phyloP scores from a whole-genome alignment of 768 basidiomycete genomes.

The Sistotremastrum niveocremeum region DNA sequence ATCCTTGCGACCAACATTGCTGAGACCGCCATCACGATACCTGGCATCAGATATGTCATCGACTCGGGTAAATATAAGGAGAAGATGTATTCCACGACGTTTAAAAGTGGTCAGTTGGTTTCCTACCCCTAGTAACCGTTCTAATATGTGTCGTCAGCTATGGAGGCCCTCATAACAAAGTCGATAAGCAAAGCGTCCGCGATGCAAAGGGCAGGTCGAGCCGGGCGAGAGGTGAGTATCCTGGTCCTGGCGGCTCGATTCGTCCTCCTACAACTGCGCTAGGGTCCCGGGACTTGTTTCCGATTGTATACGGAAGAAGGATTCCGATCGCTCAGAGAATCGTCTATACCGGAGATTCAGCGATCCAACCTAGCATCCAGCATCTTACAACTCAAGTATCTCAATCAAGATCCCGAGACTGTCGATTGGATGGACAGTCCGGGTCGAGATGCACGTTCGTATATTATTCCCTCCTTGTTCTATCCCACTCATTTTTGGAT shows the following conservation, averaged over 20 bases:
- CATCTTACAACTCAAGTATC: constrained; percentile 74
- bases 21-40: constrained; percentile 95
- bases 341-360: constrained; percentile 81
- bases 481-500: neutral
- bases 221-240: constrained; percentile 70
- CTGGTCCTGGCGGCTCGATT: neutral
- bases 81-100: constrained; percentile 61
- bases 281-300: constrained; percentile 81
- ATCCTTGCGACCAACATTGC: constrained; percentile 97
- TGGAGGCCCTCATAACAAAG: constrained; percentile 74
- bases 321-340: constrained; percentile 49
- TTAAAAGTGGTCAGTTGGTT: constrained; percentile 45
- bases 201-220: constrained; percentile 88
- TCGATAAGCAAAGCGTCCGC: constrained; percentile 86
- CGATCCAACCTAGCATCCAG: constrained; percentile 76
- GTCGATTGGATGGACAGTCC: constrained; percentile 87
- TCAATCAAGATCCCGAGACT: constrained; percentile 66
- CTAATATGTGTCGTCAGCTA: constrained; percentile 32
- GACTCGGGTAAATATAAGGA: constrained; percentile 96
- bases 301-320: constrained; percentile 80
- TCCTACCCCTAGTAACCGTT: neutral
- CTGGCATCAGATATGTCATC: constrained; percentile 88
- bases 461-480: neutral
- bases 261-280: neutral
- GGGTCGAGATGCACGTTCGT: constrained; percentile 57